Conservation (phyloP, 345 rosid species). For the Gynandropsis gynandra region DNA sequence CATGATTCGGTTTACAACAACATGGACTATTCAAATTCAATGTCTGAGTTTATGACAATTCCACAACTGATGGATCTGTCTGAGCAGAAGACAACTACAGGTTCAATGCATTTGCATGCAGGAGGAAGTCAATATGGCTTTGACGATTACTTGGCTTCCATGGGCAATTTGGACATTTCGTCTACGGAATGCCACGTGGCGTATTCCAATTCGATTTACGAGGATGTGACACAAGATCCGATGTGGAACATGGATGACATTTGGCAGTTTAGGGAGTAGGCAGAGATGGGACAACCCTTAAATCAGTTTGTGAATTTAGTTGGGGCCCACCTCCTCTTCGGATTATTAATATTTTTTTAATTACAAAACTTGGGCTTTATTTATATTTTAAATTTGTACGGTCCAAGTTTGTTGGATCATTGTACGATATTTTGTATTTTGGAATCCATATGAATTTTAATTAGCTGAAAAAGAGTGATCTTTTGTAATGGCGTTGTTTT, state of each 20-base stretch:
- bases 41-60: conserved; percentile 29
- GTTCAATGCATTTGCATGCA: conserved; percentile 17
- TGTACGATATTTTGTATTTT: too few relatives aligned
- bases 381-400: too few relatives aligned
- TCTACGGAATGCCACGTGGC: conserved; percentile 37
- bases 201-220: conserved; percentile 27
- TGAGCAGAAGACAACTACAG: conserved; percentile 15
- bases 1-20: conserved; percentile 6
- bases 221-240: conserved; percentile 43
- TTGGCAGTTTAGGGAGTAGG: conserved; percentile 56
- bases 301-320: conserved; percentile 13
- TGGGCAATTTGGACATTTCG: conserved; percentile 25
- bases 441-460: too few relatives aligned
- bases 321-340: conserved; percentile 18
- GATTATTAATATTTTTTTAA: too few relatives aligned
- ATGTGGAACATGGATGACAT: conserved; percentile 66
- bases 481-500: not conserved
- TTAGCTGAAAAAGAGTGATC: too few relatives aligned
- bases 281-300: conserved; percentile 1
- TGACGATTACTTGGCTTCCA: conserved; percentile 31
- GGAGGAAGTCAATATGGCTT: conserved; percentile 22
- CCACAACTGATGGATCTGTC: conserved; percentile 28
- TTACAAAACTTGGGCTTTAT: too few relatives aligned
- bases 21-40: conserved; percentile 25
- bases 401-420: too few relatives aligned